Evolutionary conservation across 352 stramenopile species (phyloP).

Genomic region (Pythium grandisporangium): DNA sequence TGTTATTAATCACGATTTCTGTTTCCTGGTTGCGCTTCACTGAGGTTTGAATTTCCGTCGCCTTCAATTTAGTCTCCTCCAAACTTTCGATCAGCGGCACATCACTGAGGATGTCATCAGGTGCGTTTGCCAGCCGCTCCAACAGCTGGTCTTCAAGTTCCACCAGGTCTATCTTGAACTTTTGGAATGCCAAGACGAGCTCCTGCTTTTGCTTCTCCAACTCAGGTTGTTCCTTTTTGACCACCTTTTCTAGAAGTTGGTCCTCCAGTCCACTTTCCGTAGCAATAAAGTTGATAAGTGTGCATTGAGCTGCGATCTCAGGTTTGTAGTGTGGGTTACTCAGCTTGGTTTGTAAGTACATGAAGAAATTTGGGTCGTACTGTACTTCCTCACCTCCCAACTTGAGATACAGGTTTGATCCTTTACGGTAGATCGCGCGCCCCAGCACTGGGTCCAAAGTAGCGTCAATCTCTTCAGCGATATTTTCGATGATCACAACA

Average conservation of each 20-base stretch:
- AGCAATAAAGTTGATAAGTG: slow-evolving; percentile 98
- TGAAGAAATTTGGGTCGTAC: slow-evolving; percentile 94
- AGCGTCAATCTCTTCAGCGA: slow-evolving; percentile 95
- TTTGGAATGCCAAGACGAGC: slow-evolving; percentile 88
- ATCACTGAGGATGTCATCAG: slow-evolving; percentile 95
- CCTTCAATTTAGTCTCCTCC: slow-evolving; percentile 95
- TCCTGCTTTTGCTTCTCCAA: slow-evolving; percentile 92
- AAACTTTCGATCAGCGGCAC: slow-evolving; percentile 95
- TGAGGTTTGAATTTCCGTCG: slow-evolving; percentile 93
- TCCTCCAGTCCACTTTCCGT: slow-evolving; percentile 95
- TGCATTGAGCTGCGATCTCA: slow-evolving; percentile 95
- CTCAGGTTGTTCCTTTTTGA: slow-evolving; percentile 93
- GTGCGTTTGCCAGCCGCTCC: slow-evolving; percentile 92
- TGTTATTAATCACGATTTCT: slow-evolving; percentile 92
- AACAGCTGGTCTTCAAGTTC: slow-evolving; percentile 94
- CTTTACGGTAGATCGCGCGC: slow-evolving; percentile 95
- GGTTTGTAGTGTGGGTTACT: slow-evolving; percentile 97
- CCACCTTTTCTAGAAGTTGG: slow-evolving; percentile 93
- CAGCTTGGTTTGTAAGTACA: slow-evolving; percentile 96
- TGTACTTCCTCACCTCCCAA: slow-evolving; percentile 94
- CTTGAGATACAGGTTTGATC: slow-evolving; percentile 91
- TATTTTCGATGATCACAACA: slow-evolving; percentile 97
- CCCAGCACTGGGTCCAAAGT: slow-evolving; percentile 95
- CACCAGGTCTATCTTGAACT: slow-evolving; percentile 97
- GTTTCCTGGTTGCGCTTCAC: slow-evolving; percentile 94